Percentiles rank a stretch among this genome's conserved stretches.
phyloP scores from a whole-genome alignment of 2,329 filamentous ascomycete genomes.

The Passalora sequoiae region DNA sequence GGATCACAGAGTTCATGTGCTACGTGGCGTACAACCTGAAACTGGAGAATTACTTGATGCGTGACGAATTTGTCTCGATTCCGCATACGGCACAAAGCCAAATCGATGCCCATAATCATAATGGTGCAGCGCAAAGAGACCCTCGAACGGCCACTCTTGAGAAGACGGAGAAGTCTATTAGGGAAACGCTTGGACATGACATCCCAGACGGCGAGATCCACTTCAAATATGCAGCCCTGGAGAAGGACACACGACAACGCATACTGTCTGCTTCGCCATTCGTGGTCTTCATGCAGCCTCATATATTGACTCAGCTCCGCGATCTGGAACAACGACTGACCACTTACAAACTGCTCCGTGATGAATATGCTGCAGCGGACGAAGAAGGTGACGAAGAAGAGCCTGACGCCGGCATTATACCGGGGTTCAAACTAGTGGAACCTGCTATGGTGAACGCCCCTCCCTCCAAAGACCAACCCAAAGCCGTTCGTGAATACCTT shows the following conservation, averaged over 20 bases:
- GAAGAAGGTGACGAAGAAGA: slow-evolving; percentile 37
- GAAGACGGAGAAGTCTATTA: slow-evolving; percentile 12
- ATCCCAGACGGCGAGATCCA: slow-evolving; percentile 11
- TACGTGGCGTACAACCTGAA: slow-evolving; percentile 98
- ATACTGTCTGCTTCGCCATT: slow-evolving; percentile 93
- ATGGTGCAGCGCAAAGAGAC: slow-evolving; percentile 3
- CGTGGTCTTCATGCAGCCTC: slow-evolving; percentile 90
- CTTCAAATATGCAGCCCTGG: slow-evolving; percentile 94
- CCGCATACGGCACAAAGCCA: slow-evolving; percentile 51
- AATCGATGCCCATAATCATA: slow-evolving; percentile 20
- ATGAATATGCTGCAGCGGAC: slow-evolving; percentile 54
- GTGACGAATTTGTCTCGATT: slow-evolving; percentile 84
- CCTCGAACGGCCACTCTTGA: slow-evolving; percentile 8
- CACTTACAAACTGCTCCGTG: slow-evolving; percentile 74
- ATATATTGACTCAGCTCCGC: slow-evolving; percentile 83
- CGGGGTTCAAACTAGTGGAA: slow-evolving; percentile 80
- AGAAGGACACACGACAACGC: slow-evolving; percentile 86
- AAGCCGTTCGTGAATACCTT: slow-evolving; percentile 85
- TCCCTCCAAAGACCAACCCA: slow-evolving; percentile 76
- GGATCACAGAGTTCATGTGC: slow-evolving; percentile 96
- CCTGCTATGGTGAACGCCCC: slow-evolving; percentile 92
- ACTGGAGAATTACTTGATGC: slow-evolving; percentile 87
- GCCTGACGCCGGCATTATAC: slow-evolving; percentile 23
- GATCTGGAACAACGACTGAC: slow-evolving; percentile 82
- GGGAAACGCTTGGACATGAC: slow-evolving; percentile 15